Evolutionary conservation across 345 rosid genomes (phyloP).

Genomic region (Arabis hirsuta): DNA sequence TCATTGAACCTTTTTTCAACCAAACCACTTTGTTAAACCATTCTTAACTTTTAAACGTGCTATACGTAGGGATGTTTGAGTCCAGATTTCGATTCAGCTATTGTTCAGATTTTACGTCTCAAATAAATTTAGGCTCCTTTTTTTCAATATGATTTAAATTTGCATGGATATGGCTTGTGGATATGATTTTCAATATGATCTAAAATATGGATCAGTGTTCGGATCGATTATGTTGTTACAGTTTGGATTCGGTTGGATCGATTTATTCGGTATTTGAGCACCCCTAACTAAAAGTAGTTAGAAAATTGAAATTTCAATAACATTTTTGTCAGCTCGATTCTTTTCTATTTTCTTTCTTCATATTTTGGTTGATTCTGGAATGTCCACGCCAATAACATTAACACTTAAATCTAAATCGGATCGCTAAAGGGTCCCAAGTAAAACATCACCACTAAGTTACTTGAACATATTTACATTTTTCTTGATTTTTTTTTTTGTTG

Average conservation of each 20-base stretch:
- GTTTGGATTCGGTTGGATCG: no score
- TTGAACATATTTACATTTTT: conserved; percentile 23
- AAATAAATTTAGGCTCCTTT: no score
- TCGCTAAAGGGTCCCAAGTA: conserved; percentile 32
- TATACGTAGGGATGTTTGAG: background rate
- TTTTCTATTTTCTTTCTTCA: background rate
- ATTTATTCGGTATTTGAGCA: no score
- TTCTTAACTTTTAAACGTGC: background rate
- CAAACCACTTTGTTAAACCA: background rate
- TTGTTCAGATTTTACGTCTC: no score
- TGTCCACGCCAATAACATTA: conserved; percentile 31
- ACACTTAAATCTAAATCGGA: conserved; percentile 23
- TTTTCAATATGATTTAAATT: no score
- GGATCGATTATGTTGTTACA: no score
- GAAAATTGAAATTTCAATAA: background rate
- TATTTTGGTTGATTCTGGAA: conserved; percentile 28
- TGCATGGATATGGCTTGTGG: no score
- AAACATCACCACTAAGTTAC: conserved; percentile 31
- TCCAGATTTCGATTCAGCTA: no score
- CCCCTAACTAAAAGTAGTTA: conserved; percentile 1
- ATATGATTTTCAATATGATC: no score
- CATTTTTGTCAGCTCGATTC: background rate
- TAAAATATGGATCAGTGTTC: no score
- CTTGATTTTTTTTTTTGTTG: background rate
- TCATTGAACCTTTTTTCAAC: background rate